Evolutionary conservation across 495 filamentous ascomycete species (phyloP).

Genomic region (Lophium mytilinum): DNA sequence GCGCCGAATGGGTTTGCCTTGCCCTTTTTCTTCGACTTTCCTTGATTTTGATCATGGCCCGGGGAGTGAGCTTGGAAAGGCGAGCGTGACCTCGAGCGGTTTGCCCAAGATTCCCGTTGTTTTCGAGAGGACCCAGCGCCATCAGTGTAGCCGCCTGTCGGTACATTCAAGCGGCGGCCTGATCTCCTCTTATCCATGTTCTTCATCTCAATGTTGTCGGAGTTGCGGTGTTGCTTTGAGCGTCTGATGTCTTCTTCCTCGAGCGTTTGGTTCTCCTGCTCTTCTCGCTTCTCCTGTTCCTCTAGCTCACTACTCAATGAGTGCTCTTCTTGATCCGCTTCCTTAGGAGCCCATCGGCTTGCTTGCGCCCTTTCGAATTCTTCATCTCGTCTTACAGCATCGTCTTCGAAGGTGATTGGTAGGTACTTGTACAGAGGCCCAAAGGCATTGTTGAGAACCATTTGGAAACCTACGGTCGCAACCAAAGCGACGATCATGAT

Average conservation of each 20-base stretch:
- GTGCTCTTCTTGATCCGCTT: constrained; percentile 44
- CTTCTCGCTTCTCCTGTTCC: constrained; percentile 36
- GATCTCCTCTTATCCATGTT: constrained; percentile 17
- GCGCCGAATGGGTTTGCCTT: constrained; percentile 10
- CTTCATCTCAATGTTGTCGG: constrained; percentile 15
- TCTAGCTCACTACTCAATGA: constrained; percentile 39
- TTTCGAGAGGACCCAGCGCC: constrained; percentile 12
- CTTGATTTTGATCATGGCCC: background rate
- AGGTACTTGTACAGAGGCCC: constrained; percentile 79
- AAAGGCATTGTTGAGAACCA: constrained; percentile 76
- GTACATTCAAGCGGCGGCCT: constrained; percentile 10
- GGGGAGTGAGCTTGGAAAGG: constrained; percentile 16
- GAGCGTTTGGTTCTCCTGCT: constrained; percentile 53
- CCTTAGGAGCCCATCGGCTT: constrained; percentile 41
- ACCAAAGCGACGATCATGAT: constrained; percentile 73
- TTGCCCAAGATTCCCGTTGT: constrained; percentile 26
- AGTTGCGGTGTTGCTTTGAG: constrained; percentile 1
- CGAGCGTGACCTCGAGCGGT: constrained; percentile 24
- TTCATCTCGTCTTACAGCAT: constrained; percentile 80
- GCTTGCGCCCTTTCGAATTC: constrained; percentile 71
- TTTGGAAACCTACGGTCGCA: constrained; percentile 73
- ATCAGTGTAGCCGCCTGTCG: too few species aligned
- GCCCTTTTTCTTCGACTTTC: constrained; percentile 19
- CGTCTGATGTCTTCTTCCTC: constrained; percentile 32
- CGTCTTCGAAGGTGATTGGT: constrained; percentile 92